A percentile compares a stretch with the other conserved stretches of the same genome.
Conservation (phyloP, 768 basidiomycete genomes). For the Kwoniella europaea region DNA sequence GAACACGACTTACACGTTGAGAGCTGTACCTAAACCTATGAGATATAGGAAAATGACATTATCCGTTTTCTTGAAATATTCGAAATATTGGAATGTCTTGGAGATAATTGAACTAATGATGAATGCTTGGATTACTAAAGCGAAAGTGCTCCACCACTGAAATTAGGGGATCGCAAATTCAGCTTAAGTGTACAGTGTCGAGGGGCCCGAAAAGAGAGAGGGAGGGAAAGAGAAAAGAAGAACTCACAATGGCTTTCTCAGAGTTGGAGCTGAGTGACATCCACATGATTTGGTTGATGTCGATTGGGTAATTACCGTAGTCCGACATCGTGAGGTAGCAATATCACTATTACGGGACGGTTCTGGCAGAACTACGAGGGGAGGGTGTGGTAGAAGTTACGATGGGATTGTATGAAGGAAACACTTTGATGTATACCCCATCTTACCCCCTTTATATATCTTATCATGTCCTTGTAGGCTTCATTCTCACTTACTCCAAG, state of each 20-base stretch:
- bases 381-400: too few species aligned
- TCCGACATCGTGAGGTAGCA: background rate
- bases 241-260: background rate
- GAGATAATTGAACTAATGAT: slow-evolving; percentile 8
- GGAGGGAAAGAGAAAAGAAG: background rate
- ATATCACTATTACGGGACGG: too few species aligned
- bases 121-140: slow-evolving; percentile 5
- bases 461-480: too few species aligned
- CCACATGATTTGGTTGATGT: background rate
- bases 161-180: too few species aligned
- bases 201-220: too few species aligned
- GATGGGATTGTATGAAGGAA: too few species aligned
- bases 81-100: slow-evolving; percentile 20
- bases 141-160: slow-evolving; percentile 13
- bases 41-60: background rate
- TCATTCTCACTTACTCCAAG: too few species aligned
- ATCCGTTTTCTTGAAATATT: slow-evolving; percentile 18
- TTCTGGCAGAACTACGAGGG: too few species aligned
- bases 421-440: too few species aligned
- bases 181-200: too few species aligned
- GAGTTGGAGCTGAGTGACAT: background rate
- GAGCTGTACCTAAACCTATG: slow-evolving; percentile 1
- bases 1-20: slow-evolving; percentile 1
- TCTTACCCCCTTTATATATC: too few species aligned
- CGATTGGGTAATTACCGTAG: background rate